Conservation (phyloP, 2,329 filamentous ascomycete genomes). For the Exophiala sideris region DNA sequence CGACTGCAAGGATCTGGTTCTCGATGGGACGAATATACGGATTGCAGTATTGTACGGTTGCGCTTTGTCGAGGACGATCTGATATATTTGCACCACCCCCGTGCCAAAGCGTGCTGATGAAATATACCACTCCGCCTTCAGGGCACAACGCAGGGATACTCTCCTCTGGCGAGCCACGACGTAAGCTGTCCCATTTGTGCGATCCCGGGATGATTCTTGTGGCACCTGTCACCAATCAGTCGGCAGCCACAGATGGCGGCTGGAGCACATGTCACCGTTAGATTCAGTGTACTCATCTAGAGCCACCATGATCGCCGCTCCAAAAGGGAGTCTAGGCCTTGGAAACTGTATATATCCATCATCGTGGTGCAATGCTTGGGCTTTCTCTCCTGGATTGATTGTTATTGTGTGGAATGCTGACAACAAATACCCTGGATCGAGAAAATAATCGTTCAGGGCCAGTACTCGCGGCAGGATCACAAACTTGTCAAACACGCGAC, state of each 20-base stretch:
- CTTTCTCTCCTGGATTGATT: conserved; percentile 38
- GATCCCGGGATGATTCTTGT: conserved; percentile 34
- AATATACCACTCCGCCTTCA: conserved; percentile 37
- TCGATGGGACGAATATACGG: conserved; percentile 38
- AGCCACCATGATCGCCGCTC: conserved; percentile 34
- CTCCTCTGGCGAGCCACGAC: conserved; percentile 29
- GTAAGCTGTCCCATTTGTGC: conserved; percentile 35
- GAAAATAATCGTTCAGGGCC: conserved; percentile 40
- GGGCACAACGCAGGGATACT: conserved; percentile 36
- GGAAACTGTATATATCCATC: conserved; percentile 34
- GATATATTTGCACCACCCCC: conserved; percentile 38
- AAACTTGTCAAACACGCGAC: conserved; percentile 39
- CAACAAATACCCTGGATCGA: conserved; percentile 38
- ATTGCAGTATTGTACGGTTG: conserved; percentile 43
- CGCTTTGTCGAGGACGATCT: conserved; percentile 31
- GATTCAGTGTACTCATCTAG: conserved; percentile 23
- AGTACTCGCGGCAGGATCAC: conserved; percentile 35
- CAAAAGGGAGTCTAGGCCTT: conserved; percentile 36
- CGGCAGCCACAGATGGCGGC: background rate
- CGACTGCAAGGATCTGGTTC: conserved; percentile 34
- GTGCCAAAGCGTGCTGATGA: conserved; percentile 39
- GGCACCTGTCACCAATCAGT: conserved; percentile 33
- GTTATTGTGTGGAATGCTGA: conserved; percentile 39
- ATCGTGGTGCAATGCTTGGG: conserved; percentile 39
- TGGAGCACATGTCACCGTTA: conserved; percentile 27